Conservation (phyloP, 768 basidiomycete species). For the Rhizopogon salebrosus region DNA sequence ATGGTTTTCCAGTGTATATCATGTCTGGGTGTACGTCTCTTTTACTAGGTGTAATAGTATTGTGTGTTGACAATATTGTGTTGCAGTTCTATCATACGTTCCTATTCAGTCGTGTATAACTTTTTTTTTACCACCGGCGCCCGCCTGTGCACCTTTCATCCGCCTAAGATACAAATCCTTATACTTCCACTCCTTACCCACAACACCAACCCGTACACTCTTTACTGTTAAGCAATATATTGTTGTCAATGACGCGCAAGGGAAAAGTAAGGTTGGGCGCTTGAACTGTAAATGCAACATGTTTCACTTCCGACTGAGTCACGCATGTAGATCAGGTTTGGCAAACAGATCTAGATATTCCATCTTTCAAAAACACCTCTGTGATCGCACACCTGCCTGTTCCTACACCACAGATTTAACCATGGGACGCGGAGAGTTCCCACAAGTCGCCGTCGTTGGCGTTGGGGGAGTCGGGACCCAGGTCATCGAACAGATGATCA, state of each 20-base stretch:
- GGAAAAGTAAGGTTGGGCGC: not conserved
- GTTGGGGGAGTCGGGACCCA: constrained; percentile 91
- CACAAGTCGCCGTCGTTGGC: constrained; percentile 75
- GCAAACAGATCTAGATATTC: not conserved
- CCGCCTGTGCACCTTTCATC: constrained; percentile 9
- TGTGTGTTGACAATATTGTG: constrained; percentile 6
- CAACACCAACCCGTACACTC: constrained; percentile 23
- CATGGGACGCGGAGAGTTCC: constrained; percentile 23
- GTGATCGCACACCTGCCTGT: not conserved
- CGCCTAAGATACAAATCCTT: constrained; percentile 14
- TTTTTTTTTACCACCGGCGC: not conserved
- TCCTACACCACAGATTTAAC: not conserved
- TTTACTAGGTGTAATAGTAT: not conserved
- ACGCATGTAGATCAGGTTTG: not conserved
- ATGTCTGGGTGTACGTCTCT: constrained; percentile 20
- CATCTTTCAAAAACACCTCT: not conserved
- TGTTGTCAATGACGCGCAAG: not conserved
- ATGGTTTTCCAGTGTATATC: constrained; percentile 25
- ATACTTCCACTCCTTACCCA: constrained; percentile 21
- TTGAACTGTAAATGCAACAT: not conserved
- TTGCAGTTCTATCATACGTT: constrained; percentile 20
- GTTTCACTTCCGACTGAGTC: not conserved
- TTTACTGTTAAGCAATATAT: constrained; percentile 21
- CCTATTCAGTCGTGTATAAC: constrained; percentile 9
- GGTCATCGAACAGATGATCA: constrained; percentile 75